Evolutionary conservation across 768 basidiomycete species (phyloP).

Genomic region (Rhizopogon vesiculosus): DNA sequence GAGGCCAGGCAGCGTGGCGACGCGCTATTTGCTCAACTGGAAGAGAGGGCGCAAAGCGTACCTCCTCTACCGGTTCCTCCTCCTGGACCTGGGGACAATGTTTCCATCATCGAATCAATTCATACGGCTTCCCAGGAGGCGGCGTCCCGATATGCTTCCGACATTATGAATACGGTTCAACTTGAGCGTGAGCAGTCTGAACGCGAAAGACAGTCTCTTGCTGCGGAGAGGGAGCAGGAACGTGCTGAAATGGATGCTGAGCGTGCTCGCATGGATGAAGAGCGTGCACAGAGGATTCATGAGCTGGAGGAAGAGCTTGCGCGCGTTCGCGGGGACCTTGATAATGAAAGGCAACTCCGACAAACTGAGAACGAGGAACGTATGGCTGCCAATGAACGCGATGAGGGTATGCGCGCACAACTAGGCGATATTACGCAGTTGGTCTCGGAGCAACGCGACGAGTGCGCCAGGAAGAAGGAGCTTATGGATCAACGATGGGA

Average conservation of each 20-base stretch:
- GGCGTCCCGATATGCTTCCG: conserved; percentile 49
- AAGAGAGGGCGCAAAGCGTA: conserved; percentile 21
- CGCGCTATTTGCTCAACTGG: conserved; percentile 18
- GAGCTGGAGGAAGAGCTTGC: conserved; percentile 63
- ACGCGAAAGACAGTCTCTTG: conserved; percentile 48
- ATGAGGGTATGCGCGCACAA: conserved; percentile 56
- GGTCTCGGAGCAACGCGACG: conserved; percentile 61
- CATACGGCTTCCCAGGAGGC: conserved; percentile 46
- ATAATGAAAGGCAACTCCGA: conserved; percentile 56
- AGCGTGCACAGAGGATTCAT: conserved; percentile 50
- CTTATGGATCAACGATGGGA: conserved; percentile 58
- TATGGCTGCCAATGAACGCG: conserved; percentile 59
- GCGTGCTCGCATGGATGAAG: conserved; percentile 39
- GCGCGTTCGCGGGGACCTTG: conserved; percentile 52
- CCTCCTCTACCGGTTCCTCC: conserved; percentile 18
- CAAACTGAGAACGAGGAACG: conserved; percentile 54
- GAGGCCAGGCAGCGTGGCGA: conserved; percentile 43
- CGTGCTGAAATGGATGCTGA: conserved; percentile 47
- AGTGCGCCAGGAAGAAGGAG: conserved; percentile 54
- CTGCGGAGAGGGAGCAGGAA: conserved; percentile 50
- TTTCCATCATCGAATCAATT: conserved; percentile 32
- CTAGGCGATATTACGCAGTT: conserved; percentile 69
- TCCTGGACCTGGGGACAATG: conserved; percentile 17
- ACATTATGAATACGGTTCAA: conserved; percentile 54
- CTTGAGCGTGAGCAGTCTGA: conserved; percentile 56